Evolutionary conservation across 805 yeast genomes (phyloP).

Genomic region (Starmera pachycereana): DNA sequence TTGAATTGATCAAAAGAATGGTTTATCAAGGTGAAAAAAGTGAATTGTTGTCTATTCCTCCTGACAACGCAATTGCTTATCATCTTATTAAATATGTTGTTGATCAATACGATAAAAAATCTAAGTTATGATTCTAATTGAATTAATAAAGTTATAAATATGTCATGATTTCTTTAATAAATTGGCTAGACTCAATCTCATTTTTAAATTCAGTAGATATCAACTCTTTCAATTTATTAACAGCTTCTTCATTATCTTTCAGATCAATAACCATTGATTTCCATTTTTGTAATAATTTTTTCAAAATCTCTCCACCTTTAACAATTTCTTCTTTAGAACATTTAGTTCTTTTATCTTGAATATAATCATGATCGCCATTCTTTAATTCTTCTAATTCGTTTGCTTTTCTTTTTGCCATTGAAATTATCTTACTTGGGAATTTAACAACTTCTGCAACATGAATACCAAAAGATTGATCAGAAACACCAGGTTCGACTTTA

Average conservation of each 20-base stretch:
- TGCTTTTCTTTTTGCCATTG: conserved; percentile 94
- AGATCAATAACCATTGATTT: conserved; percentile 9
- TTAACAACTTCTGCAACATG: conserved; percentile 95
- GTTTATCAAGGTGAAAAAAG: conserved; percentile 13
- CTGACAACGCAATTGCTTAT: conserved; percentile 19
- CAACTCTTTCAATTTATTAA: conserved; percentile 27
- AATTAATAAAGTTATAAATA: conserved; percentile 10
- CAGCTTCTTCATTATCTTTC: conserved; percentile 23
- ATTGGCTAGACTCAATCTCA: conserved; percentile 24
- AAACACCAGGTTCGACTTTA: conserved; percentile 92
- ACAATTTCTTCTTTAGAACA: conserved; percentile 42
- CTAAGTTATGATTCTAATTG: not conserved
- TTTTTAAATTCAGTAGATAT: conserved; percentile 18
- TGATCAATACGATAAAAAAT: conserved; percentile 4
- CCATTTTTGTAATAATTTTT: conserved; percentile 33
- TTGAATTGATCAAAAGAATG: conserved; percentile 36
- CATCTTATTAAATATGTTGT: conserved; percentile 15
- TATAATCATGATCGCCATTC: conserved; percentile 32
- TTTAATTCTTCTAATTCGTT: conserved; percentile 63
- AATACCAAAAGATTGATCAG: conserved; percentile 94
- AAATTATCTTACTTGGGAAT: conserved; percentile 81
- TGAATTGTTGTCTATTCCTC: conserved; percentile 16
- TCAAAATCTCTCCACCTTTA: conserved; percentile 41
- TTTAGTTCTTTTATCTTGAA: conserved; percentile 30
- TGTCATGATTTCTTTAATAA: conserved; percentile 34